phyloP scores from a whole-genome alignment of 805 yeast genomes.

The Wickerhamomyces pijperi region DNA sequence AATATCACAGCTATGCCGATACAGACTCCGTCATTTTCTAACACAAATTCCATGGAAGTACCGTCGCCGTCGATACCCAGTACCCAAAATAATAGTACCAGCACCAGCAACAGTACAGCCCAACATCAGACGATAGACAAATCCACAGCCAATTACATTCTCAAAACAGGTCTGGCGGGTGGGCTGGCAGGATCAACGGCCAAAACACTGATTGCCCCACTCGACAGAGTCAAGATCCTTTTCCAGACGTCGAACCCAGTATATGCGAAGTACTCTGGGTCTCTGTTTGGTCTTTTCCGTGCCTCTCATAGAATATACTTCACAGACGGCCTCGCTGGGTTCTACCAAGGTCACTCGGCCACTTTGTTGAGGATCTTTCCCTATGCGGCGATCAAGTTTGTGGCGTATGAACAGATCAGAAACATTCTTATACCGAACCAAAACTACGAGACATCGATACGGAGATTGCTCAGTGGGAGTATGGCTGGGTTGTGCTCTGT shows the following conservation, averaged over 20 bases:
- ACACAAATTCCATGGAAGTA: neutral
- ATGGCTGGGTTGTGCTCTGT: slow-evolving; percentile 83
- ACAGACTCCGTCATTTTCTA: neutral
- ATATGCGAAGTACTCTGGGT: slow-evolving; percentile 69
- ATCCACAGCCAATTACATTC: slow-evolving; percentile 45
- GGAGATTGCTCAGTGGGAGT: slow-evolving; percentile 83
- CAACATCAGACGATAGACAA: too few species aligned
- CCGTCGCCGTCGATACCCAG: neutral
- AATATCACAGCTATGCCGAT: neutral
- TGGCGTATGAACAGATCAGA: slow-evolving; percentile 89
- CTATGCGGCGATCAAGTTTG: slow-evolving; percentile 93
- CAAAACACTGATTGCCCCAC: slow-evolving; percentile 87
- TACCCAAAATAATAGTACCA: neutral
- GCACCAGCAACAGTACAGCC: neutral
- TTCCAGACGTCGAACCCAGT: slow-evolving; percentile 94
- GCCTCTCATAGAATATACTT: slow-evolving; percentile 62
- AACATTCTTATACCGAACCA: slow-evolving; percentile 66
- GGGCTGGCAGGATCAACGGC: slow-evolving; percentile 96
- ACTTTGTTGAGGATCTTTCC: slow-evolving; percentile 88
- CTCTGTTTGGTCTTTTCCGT: slow-evolving; percentile 58
- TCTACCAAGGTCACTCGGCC: slow-evolving; percentile 93
- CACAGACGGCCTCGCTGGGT: slow-evolving; percentile 67
- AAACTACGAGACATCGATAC: slow-evolving; percentile 62
- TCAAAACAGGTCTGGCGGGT: slow-evolving; percentile 85
- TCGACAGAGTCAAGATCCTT: slow-evolving; percentile 87